Base-by-base conservation (phyloP, 192 early-diverging fungal genomes). In the Mortierella alpina region DNA sequence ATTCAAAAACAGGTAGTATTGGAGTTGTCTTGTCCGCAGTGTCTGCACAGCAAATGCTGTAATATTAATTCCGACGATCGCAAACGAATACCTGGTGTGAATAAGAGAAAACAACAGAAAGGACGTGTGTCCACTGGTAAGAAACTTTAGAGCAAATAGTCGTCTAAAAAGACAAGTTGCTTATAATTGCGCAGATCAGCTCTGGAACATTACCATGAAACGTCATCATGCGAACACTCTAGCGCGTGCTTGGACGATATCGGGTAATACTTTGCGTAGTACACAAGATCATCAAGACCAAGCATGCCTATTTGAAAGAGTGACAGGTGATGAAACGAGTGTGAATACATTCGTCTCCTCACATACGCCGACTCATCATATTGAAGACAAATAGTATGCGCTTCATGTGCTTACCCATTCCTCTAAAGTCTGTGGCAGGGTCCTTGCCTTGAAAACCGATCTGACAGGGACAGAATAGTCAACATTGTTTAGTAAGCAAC, bases 371-470 rank as follows among this genome's bases (percentile, higher is more conserved):
- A n/a, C 20, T 58, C 11, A 49, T 14, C 18, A 6, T 68, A 4
- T 55, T 31, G 9, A 12, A 22, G 7, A 1, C 58, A 59, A 12
- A 8, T 23, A 11, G 3, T 9, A 46, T 10, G 4, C 15, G 31
- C 31, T 1, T 14, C 17, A 7, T 40, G 39, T 39, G 40, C 67
- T 57, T 84, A 86, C 91, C 94, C 94, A 96, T 95, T 41, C 92
- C 92, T 54, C 95, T 86, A 68, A 96, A 96, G 79, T 96, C 95
- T 1, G 94, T 95, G 20, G 94, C 91, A 6, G 94, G 93, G 70
- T 95, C 92, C 18, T 83, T 87, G 50, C 94, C 95, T 76, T 96
- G 95, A 68, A 96, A 96, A 1, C 95, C 95, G 79, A 96, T 90
- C 75, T 88, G 83, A 31, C 58, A 4, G 9, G 44, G 13, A 53